Evolutionary conservation across 1,139 yeast species (phyloP).

Genomic region (Taphrina sp.): DNA sequence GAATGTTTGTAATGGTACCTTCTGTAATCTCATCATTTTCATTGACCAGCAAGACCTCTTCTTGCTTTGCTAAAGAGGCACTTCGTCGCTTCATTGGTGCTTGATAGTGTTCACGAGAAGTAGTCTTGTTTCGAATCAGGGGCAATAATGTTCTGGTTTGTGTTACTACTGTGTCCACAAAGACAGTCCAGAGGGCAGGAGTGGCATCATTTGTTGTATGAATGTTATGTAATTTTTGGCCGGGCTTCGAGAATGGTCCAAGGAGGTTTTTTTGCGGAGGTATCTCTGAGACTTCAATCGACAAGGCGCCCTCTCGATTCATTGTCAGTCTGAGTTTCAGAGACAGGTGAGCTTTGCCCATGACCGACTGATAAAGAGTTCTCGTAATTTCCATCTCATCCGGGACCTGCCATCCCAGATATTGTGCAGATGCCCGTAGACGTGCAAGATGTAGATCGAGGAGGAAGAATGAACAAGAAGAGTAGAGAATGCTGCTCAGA

Average conservation of each 20-base stretch:
- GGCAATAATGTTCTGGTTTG: slow-evolving; percentile 53
- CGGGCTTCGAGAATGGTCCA: slow-evolving; percentile 10
- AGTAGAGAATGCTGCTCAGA: slow-evolving; percentile 20
- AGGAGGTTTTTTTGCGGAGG: slow-evolving; percentile 12
- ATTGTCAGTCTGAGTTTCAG: slow-evolving; percentile 9
- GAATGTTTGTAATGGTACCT: slow-evolving; percentile 82
- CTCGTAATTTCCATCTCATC: slow-evolving; percentile 11
- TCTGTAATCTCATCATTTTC: slow-evolving; percentile 65
- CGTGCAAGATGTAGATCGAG: slow-evolving; percentile 19
- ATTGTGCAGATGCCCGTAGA: slow-evolving; percentile 2
- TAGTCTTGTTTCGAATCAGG: slow-evolving; percentile 86
- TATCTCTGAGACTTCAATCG: slow-evolving; percentile 1
- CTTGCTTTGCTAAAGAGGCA: slow-evolving; percentile 47
- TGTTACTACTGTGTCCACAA: slow-evolving; percentile 57
- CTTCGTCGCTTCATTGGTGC: slow-evolving; percentile 56
- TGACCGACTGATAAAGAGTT: slow-evolving; percentile 8
- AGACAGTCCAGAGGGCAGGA: slow-evolving; percentile 46
- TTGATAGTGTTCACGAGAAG: slow-evolving; percentile 63
- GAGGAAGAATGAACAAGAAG: slow-evolving; percentile 21
- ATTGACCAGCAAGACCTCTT: slow-evolving; percentile 73
- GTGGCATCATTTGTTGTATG: too few species aligned
- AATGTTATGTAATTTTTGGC: too few species aligned
- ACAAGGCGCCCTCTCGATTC: background rate
- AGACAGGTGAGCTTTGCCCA: slow-evolving; percentile 19
- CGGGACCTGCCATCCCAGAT: slow-evolving; percentile 11